Base-by-base conservation (phyloP, 768 basidiomycete species). In the Flagelloscypha sp. region DNA sequence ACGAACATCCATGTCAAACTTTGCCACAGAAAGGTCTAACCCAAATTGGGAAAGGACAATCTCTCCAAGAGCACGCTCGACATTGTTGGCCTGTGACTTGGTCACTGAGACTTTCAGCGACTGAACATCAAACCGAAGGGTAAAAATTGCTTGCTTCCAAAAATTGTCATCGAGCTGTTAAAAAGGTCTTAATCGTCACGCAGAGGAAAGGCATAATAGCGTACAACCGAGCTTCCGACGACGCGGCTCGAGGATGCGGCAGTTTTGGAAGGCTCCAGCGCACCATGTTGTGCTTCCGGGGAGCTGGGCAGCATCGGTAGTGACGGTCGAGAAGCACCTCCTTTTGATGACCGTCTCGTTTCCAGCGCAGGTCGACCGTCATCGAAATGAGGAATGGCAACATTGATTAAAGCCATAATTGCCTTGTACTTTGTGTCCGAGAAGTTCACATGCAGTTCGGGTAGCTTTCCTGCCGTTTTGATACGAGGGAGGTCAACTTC, bases 371-470 rank as follows among this genome's bases (percentile, higher is more conserved):
- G 30, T 48, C 55, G 20, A 16, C 60, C 66, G 17, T 72, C 64
- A 28, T 74, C 81, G 46, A 97, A 82, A 39, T 80, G 74, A 10
- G 95, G 95, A 24, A 98, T 79, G 19, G 80, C 76, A 18, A 92
- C 79, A 48, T 98, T 93, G 47, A 98, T 74, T 38, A 98, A 66
- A 7, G 87, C 77, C 86, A 99, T 89, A 28, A 98, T 59, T 1
- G 81, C 74, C 59, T 93, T 84, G 59, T 94, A 94, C 55, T 93
- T 94, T 6, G 75, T 74, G 49, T 90, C 87, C 15, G 87, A 90
- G 29, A 93, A 61, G 56, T 99, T 98, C 54, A 95, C 70, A 50
- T 85, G 84, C 7, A 99, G 67, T 20, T 75, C 74, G 2, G 94
- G 93, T 25, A 99, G 63, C 40, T 79, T 81, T 6, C 93, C 95